phyloP scores from a whole-genome alignment of 805 yeast species.

The Jamesozyma gamospora region DNA sequence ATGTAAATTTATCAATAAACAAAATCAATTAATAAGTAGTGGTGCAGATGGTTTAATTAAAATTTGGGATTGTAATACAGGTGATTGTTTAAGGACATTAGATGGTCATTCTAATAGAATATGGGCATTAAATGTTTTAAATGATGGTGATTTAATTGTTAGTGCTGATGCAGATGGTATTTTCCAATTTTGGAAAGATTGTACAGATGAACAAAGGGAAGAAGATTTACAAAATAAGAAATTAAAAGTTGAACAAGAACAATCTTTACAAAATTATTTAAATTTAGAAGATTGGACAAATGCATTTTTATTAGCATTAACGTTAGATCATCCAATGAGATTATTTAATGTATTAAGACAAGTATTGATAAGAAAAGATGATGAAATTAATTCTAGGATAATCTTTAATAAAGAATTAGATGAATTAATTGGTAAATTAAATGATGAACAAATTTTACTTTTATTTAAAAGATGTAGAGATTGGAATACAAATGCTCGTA shows the following conservation, averaged over 20 bases:
- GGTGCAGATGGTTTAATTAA: constrained; percentile 95
- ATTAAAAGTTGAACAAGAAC: constrained; percentile 73
- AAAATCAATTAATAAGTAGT: constrained; percentile 55
- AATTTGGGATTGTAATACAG: constrained; percentile 71
- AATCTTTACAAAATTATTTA: constrained; percentile 67
- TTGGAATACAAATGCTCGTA: constrained; percentile 87
- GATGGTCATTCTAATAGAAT: constrained; percentile 93
- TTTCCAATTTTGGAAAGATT: constrained; percentile 80
- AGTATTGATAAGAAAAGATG: constrained; percentile 40
- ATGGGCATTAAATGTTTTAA: constrained; percentile 71
- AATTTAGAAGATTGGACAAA: constrained; percentile 70
- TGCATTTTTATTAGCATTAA: constrained; percentile 78
- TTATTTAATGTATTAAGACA: constrained; percentile 66
- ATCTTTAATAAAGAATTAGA: constrained; percentile 46
- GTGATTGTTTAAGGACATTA: constrained; percentile 73
- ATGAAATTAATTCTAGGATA: no score
- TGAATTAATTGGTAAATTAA: constrained; percentile 45
- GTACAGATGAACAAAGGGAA: constrained; percentile 60
- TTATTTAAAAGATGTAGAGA: constrained; percentile 74
- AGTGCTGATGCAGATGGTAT: constrained; percentile 95
- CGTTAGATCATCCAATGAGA: constrained; percentile 84
- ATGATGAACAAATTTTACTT: constrained; percentile 46
- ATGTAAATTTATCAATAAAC: constrained; percentile 55
- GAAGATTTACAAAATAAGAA: constrained; percentile 43
- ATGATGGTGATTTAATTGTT: constrained; percentile 60